Conservation (phyloP, 257 asterid species). For the Capsicum rhomboideum region DNA sequence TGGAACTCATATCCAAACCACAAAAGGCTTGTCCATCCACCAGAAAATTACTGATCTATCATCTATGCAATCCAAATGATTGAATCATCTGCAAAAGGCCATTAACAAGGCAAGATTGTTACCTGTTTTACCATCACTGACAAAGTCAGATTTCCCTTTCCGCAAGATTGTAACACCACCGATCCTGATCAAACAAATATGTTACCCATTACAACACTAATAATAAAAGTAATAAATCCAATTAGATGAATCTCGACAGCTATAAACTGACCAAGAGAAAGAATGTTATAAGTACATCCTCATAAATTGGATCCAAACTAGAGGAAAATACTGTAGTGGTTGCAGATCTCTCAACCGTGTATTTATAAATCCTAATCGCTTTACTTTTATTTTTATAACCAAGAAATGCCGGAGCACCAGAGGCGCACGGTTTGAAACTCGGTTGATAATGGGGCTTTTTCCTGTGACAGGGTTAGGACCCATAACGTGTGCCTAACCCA, state of each 20-base stretch:
- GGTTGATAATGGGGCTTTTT: background rate
- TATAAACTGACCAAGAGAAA: background rate
- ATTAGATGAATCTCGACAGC: background rate
- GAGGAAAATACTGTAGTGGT: background rate
- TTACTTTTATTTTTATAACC: background rate
- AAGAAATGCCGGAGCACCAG: background rate
- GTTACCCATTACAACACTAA: background rate
- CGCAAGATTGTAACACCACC: conserved; percentile 78
- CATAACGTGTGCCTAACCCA: background rate
- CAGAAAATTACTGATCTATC: background rate
- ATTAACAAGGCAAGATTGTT: conserved; percentile 4
- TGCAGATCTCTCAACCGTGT: background rate
- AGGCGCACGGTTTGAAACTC: background rate
- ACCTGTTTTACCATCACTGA: conserved; percentile 86
- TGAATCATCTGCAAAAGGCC: background rate
- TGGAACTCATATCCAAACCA: background rate
- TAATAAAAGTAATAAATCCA: background rate
- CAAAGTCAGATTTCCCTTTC: conserved; percentile 72
- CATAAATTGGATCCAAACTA: background rate
- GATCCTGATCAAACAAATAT: conserved; percentile 36
- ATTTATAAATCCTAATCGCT: background rate
- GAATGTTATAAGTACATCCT: background rate
- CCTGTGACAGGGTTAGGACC: background rate
- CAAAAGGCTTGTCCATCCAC: background rate
- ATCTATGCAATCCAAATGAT: background rate